Evolutionary conservation across 163 green algal genomes (phyloP), one percentile per base, ranked within the genome.

Genomic region (Prototheca cutis): DNA sequence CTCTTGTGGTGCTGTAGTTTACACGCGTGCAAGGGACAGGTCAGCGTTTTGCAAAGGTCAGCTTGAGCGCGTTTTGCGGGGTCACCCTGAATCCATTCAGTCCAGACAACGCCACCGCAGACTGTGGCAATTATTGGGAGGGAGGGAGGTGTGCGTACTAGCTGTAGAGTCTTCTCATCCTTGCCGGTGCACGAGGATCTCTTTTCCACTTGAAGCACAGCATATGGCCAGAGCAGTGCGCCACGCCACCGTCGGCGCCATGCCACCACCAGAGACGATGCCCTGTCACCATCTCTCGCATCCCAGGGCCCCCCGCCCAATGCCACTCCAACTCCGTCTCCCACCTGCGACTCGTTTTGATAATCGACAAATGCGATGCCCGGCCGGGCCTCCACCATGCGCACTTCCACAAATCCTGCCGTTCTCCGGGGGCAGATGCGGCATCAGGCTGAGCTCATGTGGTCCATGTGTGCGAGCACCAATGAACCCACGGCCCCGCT

Each of bases 331-430:
- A n/a, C n/a, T 45, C 36, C 17, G 17, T 45, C 13, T 24, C 40
- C 18, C 36, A 52, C 67, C 61, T 75, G 63, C 36, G 59, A 33
- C 36, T 71, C 93, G 60, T 82, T 87, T 25, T 92, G 84, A 69
- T 89, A 99, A 68, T 99, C 91, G 8, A 98, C 84, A 73, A 99
- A 99, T 0, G 90, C 87, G 56, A 99, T 98, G 58, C 92, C 93
- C 0, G 93, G 93, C 32, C 83, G 84, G 28, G 76, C 80, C 28
- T 92, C 82, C 42, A 98, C 82, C 85, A 95, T 91, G 28, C 92
- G 82, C 48, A 87, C 80, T 70, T 97, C 91, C 63, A 78, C 78
- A 74, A 91, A 97, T 25, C 91, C 90, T 69, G 60, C 21, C 32
- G 21, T 23, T 39, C 24, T 49, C 24, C 31, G n/a, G n/a, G n/a